Conservation (phyloP, 2,329 filamentous ascomycete species). For the Colletotrichum coccodes region DNA sequence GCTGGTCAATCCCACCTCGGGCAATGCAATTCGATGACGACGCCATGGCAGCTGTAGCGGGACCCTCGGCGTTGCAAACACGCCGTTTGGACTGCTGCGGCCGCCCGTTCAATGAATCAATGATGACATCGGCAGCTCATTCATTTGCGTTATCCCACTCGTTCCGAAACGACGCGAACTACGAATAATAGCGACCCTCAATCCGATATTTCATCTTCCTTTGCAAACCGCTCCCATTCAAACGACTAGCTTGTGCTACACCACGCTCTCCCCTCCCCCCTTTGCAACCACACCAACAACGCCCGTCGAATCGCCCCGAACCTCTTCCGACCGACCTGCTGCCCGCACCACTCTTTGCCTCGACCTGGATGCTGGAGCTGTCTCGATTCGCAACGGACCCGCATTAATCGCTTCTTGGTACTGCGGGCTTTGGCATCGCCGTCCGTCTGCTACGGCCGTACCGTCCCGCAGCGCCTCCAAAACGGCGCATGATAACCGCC, state of each 20-base stretch:
- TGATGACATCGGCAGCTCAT: not conserved
- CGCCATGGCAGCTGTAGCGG: conserved; percentile 10
- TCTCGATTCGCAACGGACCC: conserved; percentile 17
- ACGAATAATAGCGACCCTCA: not conserved
- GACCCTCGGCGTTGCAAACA: conserved; percentile 1
- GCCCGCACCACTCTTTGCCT: not conserved
- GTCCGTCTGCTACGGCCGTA: conserved; percentile 26
- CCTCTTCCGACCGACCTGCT: not conserved
- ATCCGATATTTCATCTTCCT: not conserved
- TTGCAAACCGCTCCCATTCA: not conserved
- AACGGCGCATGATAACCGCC: not conserved
- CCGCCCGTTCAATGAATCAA: not conserved
- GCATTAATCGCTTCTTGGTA: not conserved
- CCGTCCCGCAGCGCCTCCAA: not conserved
- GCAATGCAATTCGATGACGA: conserved; percentile 21
- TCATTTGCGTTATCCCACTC: not conserved
- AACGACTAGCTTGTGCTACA: not conserved
- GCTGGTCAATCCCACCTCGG: not conserved
- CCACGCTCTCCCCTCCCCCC: not conserved
- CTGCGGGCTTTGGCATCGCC: not conserved
- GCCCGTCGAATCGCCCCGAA: not conserved
- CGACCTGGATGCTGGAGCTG: not conserved
- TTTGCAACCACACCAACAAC: not conserved
- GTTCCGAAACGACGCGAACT: not conserved
- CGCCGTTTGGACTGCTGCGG: not conserved